Conservation (phyloP, 192 early-diverging fungal species). For the Mortierella hygrophila region DNA sequence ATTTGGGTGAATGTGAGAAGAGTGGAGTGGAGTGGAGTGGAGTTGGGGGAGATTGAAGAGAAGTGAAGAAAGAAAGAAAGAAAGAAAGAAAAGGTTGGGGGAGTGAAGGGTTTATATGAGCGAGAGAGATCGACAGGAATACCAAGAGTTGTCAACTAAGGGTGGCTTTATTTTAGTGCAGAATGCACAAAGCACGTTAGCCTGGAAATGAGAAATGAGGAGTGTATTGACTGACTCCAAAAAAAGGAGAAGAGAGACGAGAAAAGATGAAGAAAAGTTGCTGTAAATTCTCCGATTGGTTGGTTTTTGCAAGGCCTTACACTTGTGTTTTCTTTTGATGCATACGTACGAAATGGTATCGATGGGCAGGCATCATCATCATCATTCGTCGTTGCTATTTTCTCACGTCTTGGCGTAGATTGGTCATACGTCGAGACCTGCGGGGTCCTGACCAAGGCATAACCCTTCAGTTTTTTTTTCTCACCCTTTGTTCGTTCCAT, state of each 20-base stretch:
- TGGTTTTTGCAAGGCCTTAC: neutral
- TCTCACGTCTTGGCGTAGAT: neutral
- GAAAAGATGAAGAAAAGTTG: neutral
- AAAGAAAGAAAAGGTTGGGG: neutral
- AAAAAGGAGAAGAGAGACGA: neutral
- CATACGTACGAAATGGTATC: neutral
- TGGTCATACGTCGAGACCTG: neutral
- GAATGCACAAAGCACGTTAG: too few relatives aligned
- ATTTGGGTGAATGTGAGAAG: neutral
- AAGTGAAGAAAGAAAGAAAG: neutral
- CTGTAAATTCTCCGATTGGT: conserved; percentile 21
- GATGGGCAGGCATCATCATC: neutral
- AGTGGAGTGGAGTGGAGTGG: neutral
- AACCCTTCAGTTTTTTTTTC: neutral
- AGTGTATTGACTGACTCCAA: too few relatives aligned
- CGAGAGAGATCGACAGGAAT: neutral
- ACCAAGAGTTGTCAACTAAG: too few relatives aligned
- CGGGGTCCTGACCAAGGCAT: neutral
- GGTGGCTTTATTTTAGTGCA: too few relatives aligned
- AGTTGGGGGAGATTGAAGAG: neutral
- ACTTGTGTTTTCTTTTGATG: neutral
- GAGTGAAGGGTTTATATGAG: neutral
- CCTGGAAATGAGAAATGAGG: too few relatives aligned
- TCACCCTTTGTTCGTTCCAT: neutral
- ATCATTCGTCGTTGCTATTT: neutral